Percentiles rank a stretch among this genome's conserved stretches.
These are phyloP conservation scores for Ophiostoma triangulosporum DNA, from an alignment of 2,329 filamentous ascomycete genomes.

Conservation along the genomic window DNA sequence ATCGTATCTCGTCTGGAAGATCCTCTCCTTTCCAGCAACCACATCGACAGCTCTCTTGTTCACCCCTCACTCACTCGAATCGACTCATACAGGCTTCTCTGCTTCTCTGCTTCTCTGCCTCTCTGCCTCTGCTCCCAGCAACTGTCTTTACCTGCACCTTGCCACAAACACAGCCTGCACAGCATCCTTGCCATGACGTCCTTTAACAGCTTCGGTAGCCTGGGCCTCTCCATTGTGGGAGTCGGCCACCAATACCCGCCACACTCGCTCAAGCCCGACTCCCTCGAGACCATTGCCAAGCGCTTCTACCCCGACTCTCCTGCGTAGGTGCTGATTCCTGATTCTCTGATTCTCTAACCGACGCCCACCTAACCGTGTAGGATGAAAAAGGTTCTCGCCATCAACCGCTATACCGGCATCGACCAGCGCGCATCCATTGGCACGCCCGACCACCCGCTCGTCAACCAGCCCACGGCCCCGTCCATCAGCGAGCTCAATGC, in stretches of 20 bases:
- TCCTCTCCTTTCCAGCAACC: background rate
- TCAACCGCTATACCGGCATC: conserved; percentile 53
- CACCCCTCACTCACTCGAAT: no score
- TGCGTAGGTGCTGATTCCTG: conserved; percentile 34
- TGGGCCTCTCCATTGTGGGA: conserved; percentile 48
- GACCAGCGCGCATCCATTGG: conserved; percentile 50
- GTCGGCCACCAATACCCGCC: conserved; percentile 48
- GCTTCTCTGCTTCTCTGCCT: background rate
- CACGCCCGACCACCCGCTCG: conserved; percentile 44
- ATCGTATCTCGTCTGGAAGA: background rate
- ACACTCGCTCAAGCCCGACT: conserved; percentile 34
- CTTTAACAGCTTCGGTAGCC: conserved; percentile 30
- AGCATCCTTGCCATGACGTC: conserved; percentile 25
- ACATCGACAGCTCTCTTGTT: background rate
- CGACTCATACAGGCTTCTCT: background rate
- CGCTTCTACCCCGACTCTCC: conserved; percentile 46
- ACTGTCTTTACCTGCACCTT: background rate
- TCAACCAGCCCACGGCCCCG: conserved; percentile 41
- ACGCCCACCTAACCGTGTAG: conserved; percentile 22
- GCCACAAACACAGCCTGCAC: background rate
- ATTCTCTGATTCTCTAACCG: background rate
- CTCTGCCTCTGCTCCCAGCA: background rate
- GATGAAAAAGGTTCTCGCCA: conserved; percentile 48
- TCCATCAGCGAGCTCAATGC: conserved; percentile 41
- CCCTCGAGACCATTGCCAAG: conserved; percentile 37